A percentile compares a stretch with the other conserved stretches of the same genome.
Conservation (phyloP, 2,329 filamentous ascomycete species). For the Aspergillus felis region DNA sequence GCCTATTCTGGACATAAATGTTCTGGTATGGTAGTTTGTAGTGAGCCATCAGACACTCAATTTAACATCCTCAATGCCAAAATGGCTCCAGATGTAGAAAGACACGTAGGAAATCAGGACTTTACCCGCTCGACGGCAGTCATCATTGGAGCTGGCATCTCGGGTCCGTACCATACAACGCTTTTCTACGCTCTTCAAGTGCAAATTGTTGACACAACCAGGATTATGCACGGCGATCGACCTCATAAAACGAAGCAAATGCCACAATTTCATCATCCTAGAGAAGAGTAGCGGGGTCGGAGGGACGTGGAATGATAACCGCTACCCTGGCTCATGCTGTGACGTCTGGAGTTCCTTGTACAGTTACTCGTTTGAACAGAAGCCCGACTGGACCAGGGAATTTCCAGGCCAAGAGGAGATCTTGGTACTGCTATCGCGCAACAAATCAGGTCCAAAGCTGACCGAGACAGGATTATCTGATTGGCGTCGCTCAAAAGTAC, state of each 20-base stretch:
- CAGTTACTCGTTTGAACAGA: slow-evolving; percentile 59
- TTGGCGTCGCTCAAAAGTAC: slow-evolving; percentile 51
- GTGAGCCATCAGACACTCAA: neutral
- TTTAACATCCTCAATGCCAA: neutral
- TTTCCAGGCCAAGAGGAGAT: slow-evolving; percentile 61
- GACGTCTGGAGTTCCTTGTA: slow-evolving; percentile 56
- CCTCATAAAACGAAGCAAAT: slow-evolving; percentile 47
- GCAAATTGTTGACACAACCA: slow-evolving; percentile 4
- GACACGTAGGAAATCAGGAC: slow-evolving; percentile 43
- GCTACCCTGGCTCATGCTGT: slow-evolving; percentile 55
- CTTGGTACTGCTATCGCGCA: slow-evolving; percentile 29
- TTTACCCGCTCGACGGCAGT: slow-evolving; percentile 52
- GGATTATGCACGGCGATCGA: slow-evolving; percentile 58
- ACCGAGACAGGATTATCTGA: slow-evolving; percentile 45
- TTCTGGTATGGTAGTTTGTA: neutral
- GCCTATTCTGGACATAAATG: neutral
- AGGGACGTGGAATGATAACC: slow-evolving; percentile 55
- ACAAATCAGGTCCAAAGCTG: neutral
- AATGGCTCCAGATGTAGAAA: neutral
- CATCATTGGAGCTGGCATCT: slow-evolving; percentile 56
- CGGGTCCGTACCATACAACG: slow-evolving; percentile 34
- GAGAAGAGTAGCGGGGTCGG: slow-evolving; percentile 54
- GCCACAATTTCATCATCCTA: slow-evolving; percentile 52
- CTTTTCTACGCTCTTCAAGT: neutral
- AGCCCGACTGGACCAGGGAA: slow-evolving; percentile 54